Conservation (phyloP, 2,329 filamentous ascomycete genomes). For the Epichloe sibirici region DNA sequence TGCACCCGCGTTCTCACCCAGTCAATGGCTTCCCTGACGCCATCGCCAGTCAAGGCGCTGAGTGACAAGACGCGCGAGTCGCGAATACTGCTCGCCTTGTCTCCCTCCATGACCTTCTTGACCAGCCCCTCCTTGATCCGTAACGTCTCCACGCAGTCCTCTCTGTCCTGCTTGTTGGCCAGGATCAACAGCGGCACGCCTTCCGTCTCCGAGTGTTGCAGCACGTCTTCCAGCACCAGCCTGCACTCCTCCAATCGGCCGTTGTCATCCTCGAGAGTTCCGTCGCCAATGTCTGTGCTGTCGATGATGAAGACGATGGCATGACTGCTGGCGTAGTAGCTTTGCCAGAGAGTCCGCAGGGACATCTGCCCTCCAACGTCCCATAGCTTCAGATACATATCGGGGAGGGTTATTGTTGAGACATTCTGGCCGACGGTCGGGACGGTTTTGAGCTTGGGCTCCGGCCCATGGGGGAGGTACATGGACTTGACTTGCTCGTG, state of each 20-base stretch:
- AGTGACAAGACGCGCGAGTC: constrained; percentile 87
- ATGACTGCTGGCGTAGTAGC: constrained; percentile 87
- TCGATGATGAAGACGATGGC: constrained; percentile 98
- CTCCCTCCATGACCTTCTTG: constrained; percentile 88
- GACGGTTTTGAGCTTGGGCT: constrained; percentile 70
- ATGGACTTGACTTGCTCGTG: constrained; percentile 91
- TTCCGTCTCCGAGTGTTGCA: constrained; percentile 77
- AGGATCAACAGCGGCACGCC: constrained; percentile 86
- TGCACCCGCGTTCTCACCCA: constrained; percentile 87
- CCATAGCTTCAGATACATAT: constrained; percentile 98
- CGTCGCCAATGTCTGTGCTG: constrained; percentile 83
- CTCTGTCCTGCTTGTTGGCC: constrained; percentile 94
- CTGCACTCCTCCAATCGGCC: constrained; percentile 77
- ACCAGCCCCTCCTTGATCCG: constrained; percentile 94
- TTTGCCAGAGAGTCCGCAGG: constrained; percentile 85
- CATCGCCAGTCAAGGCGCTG: constrained; percentile 76
- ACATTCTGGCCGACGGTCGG: constrained; percentile 97
- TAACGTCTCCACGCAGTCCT: constrained; percentile 96
- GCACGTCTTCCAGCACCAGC: constrained; percentile 76
- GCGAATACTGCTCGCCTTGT: constrained; percentile 72
- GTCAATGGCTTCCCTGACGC: constrained; percentile 90
- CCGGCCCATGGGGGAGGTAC: constrained; percentile 51
- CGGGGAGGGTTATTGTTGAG: constrained; percentile 75
- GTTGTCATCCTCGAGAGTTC: constrained; percentile 44
- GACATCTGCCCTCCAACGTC: constrained; percentile 90